A percentile compares a stretch with the other conserved stretches of the same genome.
These are phyloP conservation scores for Phytophthora citricola DNA, from an alignment of 352 stramenopile species.

Conservation along the genomic window DNA sequence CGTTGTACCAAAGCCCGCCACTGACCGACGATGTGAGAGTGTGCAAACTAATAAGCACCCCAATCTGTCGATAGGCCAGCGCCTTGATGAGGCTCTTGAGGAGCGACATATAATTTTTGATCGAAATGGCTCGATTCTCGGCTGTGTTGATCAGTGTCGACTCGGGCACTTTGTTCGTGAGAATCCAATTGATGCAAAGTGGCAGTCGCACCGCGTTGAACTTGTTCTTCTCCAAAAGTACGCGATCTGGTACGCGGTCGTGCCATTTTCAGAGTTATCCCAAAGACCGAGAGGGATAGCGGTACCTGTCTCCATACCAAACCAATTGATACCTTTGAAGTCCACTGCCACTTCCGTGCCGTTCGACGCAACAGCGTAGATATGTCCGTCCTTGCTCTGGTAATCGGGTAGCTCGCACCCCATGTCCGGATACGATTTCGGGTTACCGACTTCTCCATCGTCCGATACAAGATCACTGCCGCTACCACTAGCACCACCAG, in stretches of 20 bases:
- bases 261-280: slow-evolving; percentile 67
- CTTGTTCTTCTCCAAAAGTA: slow-evolving; percentile 51
- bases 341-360: slow-evolving; percentile 51
- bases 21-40: slow-evolving; percentile 38
- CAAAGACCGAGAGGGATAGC: slow-evolving; percentile 67
- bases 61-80: slow-evolving; percentile 33
- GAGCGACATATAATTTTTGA: slow-evolving; percentile 55
- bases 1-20: slow-evolving; percentile 53
- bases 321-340: slow-evolving; percentile 83
- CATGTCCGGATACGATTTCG: slow-evolving; percentile 69
- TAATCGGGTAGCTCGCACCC: slow-evolving; percentile 66
- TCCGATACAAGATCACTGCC: slow-evolving; percentile 44
- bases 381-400: slow-evolving; percentile 63
- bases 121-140: slow-evolving; percentile 62
- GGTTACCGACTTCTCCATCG: slow-evolving; percentile 56
- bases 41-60: slow-evolving; percentile 57
- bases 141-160: slow-evolving; percentile 48
- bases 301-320: slow-evolving; percentile 62
- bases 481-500: slow-evolving; percentile 23
- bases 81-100: slow-evolving; percentile 56
- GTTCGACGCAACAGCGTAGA: slow-evolving; percentile 55
- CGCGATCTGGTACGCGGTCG: slow-evolving; percentile 53
- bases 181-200: slow-evolving; percentile 57
- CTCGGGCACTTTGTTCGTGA: slow-evolving; percentile 61
- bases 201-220: slow-evolving; percentile 53